Percentiles rank a stretch among this genome's conserved stretches.
Conservation (phyloP, 306 rosid genomes). For the Hippophae rhamnoides region DNA sequence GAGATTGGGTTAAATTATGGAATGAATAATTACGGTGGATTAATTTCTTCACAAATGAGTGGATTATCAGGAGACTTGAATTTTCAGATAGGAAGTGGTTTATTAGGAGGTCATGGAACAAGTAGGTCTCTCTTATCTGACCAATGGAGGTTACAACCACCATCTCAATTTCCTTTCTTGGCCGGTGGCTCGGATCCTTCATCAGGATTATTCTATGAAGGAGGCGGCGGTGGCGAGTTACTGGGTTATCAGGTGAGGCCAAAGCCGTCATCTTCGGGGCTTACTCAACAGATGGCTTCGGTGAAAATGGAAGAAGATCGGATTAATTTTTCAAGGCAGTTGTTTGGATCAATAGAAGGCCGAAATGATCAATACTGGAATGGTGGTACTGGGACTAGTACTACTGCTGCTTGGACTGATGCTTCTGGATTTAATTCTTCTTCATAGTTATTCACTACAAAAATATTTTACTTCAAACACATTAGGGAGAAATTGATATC, state of each 20-base stretch:
- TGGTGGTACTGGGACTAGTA: slow-evolving; percentile 8
- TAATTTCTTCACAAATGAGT: slow-evolving; percentile 35
- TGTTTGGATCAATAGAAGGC: slow-evolving; percentile 30
- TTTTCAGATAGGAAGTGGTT: slow-evolving; percentile 45
- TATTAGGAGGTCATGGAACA: slow-evolving; percentile 14
- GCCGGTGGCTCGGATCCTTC: slow-evolving; percentile 40
- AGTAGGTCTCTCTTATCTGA: slow-evolving; percentile 25
- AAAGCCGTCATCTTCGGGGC: slow-evolving; percentile 26
- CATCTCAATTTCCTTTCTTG: slow-evolving; percentile 52
- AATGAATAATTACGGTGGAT: slow-evolving; percentile 19
- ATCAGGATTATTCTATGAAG: slow-evolving; percentile 31
- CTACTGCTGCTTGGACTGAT: slow-evolving; percentile 51
- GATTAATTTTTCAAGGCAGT: slow-evolving; percentile 52
- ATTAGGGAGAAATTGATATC: slow-evolving; percentile 1
- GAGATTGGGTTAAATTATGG: slow-evolving; percentile 57
- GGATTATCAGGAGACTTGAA: slow-evolving; percentile 43
- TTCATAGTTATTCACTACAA: slow-evolving; percentile 36
- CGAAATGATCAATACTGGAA: slow-evolving; percentile 49
- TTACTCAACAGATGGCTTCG: slow-evolving; percentile 30
- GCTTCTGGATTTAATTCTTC: slow-evolving; percentile 53
- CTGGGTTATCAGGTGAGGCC: slow-evolving; percentile 20
- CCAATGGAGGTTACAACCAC: slow-evolving; percentile 55
- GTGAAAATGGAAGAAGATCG: slow-evolving; percentile 59
- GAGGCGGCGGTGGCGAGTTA: slow-evolving; percentile 23
- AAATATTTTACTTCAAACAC: slow-evolving; percentile 12